These are phyloP conservation scores for Thermomyces lanuginosus DNA, from an alignment of 2,329 filamentous ascomycete genomes.

Conservation along the genomic window DNA sequence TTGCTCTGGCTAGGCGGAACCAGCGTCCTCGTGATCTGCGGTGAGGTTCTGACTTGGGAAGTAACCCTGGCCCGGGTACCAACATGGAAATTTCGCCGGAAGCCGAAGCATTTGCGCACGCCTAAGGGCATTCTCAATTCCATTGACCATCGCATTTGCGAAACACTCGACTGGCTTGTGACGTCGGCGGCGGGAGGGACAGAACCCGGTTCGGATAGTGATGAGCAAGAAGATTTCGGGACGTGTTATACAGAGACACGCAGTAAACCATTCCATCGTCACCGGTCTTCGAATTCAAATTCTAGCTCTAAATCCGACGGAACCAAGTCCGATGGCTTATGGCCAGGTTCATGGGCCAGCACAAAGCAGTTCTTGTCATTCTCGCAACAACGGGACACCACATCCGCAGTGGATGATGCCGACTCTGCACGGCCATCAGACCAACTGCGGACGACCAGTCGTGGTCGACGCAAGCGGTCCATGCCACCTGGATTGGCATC, in stretches of 20 bases:
- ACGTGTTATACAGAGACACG: no score
- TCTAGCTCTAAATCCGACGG: no score
- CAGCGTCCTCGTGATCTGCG: conserved; percentile 55
- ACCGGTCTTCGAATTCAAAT: no score
- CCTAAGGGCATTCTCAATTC: conserved; percentile 24
- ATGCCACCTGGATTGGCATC: conserved; percentile 50
- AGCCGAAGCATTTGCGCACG: conserved; percentile 23
- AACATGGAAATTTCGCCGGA: conserved; percentile 68
- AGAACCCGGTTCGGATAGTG: conserved; percentile 23
- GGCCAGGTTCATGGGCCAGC: conserved; percentile 7
- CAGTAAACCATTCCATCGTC: no score
- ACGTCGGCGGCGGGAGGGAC: conserved; percentile 15
- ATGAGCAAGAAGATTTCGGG: conserved; percentile 21
- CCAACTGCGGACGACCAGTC: conserved; percentile 34
- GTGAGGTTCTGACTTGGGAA: conserved; percentile 62
- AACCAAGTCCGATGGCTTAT: conserved; percentile 11
- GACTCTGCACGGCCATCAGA: conserved; percentile 10
- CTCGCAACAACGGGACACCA: conserved; percentile 32
- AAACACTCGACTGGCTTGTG: conserved; percentile 30
- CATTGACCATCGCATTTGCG: conserved; percentile 31
- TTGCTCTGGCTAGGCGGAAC: conserved; percentile 75
- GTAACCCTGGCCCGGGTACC: conserved; percentile 76
- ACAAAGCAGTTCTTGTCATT: conserved; percentile 7
- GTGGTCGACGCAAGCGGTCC: conserved; percentile 49
- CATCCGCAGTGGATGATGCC: conserved; percentile 31